These are phyloP conservation scores for Luvunga scandens DNA, from an alignment of 345 rosid genomes.

Conservation along the genomic window DNA sequence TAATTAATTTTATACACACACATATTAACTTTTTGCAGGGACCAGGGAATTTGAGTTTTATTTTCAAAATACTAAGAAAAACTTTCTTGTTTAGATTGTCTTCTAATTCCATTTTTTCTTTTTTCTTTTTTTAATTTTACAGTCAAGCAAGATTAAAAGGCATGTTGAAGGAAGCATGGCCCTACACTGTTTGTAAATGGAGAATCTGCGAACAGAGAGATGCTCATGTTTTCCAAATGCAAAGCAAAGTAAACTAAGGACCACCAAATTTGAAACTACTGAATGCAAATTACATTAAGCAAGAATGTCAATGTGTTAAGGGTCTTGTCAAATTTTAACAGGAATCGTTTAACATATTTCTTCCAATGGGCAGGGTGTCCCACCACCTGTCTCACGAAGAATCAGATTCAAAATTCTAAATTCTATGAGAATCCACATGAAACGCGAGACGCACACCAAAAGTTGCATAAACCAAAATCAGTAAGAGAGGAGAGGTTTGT, in stretches of 20 bases:
- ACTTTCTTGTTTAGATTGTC: not conserved
- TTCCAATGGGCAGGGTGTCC: not conserved
- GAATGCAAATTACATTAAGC: not conserved
- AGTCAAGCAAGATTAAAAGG: not conserved
- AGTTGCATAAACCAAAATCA: not conserved
- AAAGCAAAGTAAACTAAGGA: not conserved
- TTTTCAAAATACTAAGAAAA: not conserved
- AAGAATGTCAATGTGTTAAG: not conserved
- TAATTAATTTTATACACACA: no score
- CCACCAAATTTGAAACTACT: not conserved
- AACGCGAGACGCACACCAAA: not conserved
- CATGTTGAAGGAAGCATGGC: not conserved
- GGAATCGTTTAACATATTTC: not conserved
- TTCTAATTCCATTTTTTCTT: not conserved
- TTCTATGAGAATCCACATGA: not conserved
- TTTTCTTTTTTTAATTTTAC: no score
- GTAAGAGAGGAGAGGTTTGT: not conserved
- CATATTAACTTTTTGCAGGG: not conserved
- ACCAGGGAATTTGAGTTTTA: not conserved
- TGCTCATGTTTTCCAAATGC: not conserved
- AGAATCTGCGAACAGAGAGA: not conserved
- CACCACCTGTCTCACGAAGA: not conserved
- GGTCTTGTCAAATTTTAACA: not conserved
- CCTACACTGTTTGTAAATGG: not conserved
- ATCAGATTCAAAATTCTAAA: slow-evolving; percentile 8